Conservation (phyloP, 1,139 yeast species). For the Nakaseomyces uthaithaninus region DNA sequence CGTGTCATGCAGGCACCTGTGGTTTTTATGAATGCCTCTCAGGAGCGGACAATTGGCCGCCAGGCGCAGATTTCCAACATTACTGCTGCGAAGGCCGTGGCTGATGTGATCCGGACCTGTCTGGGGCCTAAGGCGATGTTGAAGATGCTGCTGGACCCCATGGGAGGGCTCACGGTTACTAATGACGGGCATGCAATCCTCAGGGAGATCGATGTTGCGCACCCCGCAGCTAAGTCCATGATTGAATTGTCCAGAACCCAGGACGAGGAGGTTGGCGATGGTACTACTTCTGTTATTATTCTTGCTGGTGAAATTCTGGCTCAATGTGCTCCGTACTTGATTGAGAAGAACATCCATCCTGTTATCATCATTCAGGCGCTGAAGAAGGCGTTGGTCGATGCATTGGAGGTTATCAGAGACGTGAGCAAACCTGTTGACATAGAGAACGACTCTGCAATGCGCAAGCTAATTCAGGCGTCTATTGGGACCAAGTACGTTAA, state of each 20-base stretch:
- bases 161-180: slow-evolving; percentile 96
- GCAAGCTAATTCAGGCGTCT: slow-evolving; percentile 76
- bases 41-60: slow-evolving; percentile 93
- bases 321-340: slow-evolving; percentile 82
- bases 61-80: slow-evolving; percentile 95
- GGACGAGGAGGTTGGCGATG: slow-evolving; percentile 99
- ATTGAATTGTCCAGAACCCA: slow-evolving; percentile 94
- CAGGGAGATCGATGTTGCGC: slow-evolving; percentile 85
- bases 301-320: slow-evolving; percentile 95
- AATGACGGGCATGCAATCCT: slow-evolving; percentile 96
- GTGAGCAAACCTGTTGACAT: slow-evolving; percentile 82
- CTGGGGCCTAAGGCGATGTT: slow-evolving; percentile 78
- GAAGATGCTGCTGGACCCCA: slow-evolving; percentile 95
- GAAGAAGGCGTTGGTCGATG: slow-evolving; percentile 85
- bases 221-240: slow-evolving; percentile 99
- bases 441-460: slow-evolving; percentile 78
- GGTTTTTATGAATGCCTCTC: slow-evolving; percentile 71
- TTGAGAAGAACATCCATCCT: slow-evolving; percentile 92
- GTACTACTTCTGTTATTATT: slow-evolving; percentile 91
- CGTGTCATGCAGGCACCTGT: slow-evolving; percentile 70
- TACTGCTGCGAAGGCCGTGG: slow-evolving; percentile 98
- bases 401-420: slow-evolving; percentile 75
- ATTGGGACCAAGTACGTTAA: slow-evolving; percentile 94
- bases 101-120: slow-evolving; percentile 95
- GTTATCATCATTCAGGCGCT: slow-evolving; percentile 92